phyloP scores from a whole-genome alignment of 2,329 filamentous ascomycete species.

The Fusarium setosum region DNA sequence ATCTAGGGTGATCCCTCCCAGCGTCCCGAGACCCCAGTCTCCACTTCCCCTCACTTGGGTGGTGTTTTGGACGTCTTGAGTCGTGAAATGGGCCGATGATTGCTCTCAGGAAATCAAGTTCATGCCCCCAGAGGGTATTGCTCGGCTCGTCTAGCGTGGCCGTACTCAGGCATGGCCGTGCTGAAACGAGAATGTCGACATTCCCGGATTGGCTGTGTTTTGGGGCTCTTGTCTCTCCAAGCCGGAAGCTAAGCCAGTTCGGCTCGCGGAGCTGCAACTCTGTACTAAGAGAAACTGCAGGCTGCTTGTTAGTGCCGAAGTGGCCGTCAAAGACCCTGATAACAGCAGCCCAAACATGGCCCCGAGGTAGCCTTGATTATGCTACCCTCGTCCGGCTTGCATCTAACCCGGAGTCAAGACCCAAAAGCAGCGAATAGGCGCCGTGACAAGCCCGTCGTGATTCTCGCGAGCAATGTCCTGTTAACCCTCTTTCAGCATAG shows the following conservation, averaged over 20 bases:
- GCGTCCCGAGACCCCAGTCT: constrained; percentile 26
- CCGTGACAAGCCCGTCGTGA: constrained; percentile 14
- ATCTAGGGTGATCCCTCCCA: constrained; percentile 31
- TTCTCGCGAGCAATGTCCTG: constrained; percentile 15
- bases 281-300: constrained; percentile 29
- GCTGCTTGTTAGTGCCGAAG: constrained; percentile 31
- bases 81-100: constrained; percentile 17
- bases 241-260: constrained; percentile 33
- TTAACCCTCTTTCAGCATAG: constrained; percentile 35
- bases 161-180: neutral
- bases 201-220: constrained; percentile 23
- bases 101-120: constrained; percentile 8
- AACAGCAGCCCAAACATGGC: constrained; percentile 34
- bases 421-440: constrained; percentile 37
- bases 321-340: constrained; percentile 27
- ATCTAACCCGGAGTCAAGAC: constrained; percentile 23
- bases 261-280: constrained; percentile 23
- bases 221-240: constrained; percentile 14
- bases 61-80: constrained; percentile 1
- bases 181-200: constrained; percentile 23
- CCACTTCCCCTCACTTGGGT: constrained; percentile 43
- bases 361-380: constrained; percentile 19
- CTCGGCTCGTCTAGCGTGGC: constrained; percentile 16
- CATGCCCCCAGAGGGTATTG: constrained; percentile 11
- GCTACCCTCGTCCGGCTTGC: constrained; percentile 9